phyloP scores from a whole-genome alignment of 2,329 filamentous ascomycete genomes.

The Emericellopsis atlantica region DNA sequence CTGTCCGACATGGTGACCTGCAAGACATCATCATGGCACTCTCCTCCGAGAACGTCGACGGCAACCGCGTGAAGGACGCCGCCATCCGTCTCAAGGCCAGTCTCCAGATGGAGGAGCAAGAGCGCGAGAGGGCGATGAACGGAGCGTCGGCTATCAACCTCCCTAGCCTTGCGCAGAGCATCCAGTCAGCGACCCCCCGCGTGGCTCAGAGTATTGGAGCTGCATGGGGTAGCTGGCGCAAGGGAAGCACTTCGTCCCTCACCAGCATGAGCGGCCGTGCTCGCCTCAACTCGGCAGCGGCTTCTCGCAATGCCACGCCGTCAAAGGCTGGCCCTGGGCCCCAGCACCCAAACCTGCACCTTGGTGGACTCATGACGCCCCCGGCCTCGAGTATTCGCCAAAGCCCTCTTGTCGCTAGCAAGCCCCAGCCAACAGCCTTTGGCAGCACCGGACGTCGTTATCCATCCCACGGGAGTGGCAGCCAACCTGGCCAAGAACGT shows the following conservation, averaged over 20 bases:
- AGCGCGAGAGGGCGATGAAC: slow-evolving; percentile 74
- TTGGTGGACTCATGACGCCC: slow-evolving; percentile 80
- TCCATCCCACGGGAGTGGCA: slow-evolving; percentile 29
- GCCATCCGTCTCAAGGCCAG: slow-evolving; percentile 89
- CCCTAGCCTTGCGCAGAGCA: slow-evolving; percentile 65
- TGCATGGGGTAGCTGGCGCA: slow-evolving; percentile 96
- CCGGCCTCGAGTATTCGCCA: slow-evolving; percentile 63
- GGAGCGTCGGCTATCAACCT: slow-evolving; percentile 54
- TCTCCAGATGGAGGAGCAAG: slow-evolving; percentile 94
- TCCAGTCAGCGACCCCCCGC: slow-evolving; percentile 68
- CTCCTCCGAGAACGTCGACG: slow-evolving; percentile 62
- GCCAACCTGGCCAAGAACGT: slow-evolving; percentile 7
- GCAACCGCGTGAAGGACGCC: slow-evolving; percentile 71
- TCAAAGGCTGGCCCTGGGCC: slow-evolving; percentile 42
- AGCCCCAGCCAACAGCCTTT: slow-evolving; percentile 47
- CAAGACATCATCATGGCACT: slow-evolving; percentile 81
- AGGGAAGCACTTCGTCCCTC: slow-evolving; percentile 42
- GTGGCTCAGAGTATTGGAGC: slow-evolving; percentile 76
- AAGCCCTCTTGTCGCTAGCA: slow-evolving; percentile 31
- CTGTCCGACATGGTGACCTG: slow-evolving; percentile 80
- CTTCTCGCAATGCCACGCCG: slow-evolving; percentile 37
- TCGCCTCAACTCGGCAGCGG: slow-evolving; percentile 28
- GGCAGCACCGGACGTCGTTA: slow-evolving; percentile 45
- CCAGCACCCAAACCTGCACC: slow-evolving; percentile 37
- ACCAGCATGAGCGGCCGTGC: slow-evolving; percentile 28